phyloP scores from a whole-genome alignment of 352 stramenopile species.

The Pythium coloratum region DNA sequence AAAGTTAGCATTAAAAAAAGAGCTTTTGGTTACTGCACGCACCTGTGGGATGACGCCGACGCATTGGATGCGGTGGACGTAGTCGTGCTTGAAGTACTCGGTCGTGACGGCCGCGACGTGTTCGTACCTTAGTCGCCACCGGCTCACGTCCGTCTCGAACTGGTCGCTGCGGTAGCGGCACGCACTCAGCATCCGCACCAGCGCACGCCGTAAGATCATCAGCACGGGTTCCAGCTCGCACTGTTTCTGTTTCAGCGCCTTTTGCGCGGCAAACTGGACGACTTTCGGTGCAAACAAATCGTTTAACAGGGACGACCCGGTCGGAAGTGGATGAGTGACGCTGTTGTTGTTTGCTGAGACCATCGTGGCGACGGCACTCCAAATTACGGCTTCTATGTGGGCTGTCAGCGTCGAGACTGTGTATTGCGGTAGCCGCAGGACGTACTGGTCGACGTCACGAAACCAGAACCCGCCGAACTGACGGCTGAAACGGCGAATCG shows the following conservation, averaged over 20 bases:
- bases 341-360: not conserved
- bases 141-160: not conserved
- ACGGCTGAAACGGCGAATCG: slow-evolving; percentile 13
- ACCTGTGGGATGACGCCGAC: slow-evolving; percentile 24
- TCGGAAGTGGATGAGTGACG: not conserved
- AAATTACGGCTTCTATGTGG: slow-evolving; percentile 9
- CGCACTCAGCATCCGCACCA: slow-evolving; percentile 3
- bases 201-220: not conserved
- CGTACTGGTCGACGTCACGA: slow-evolving; percentile 4
- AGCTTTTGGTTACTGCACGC: not conserved
- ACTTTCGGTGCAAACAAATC: slow-evolving; percentile 17
- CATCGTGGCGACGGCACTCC: slow-evolving; percentile 3
- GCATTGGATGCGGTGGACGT: slow-evolving; percentile 15
- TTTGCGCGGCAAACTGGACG: slow-evolving; percentile 18
- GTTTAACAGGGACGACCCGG: not conserved
- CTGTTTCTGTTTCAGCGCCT: slow-evolving; percentile 11
- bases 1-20: not conserved
- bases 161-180: slow-evolving; percentile 9
- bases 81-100: slow-evolving; percentile 23
- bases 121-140: slow-evolving; percentile 13
- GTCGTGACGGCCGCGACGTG: slow-evolving; percentile 9
- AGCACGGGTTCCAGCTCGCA: slow-evolving; percentile 21
- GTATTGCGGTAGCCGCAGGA: slow-evolving; percentile 9
- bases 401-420: slow-evolving; percentile 9
- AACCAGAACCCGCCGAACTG: slow-evolving; percentile 15